Evolutionary conservation across 176 grass and related monocot species (phyloP).

Genomic region (Cenchrus purpureus): DNA sequence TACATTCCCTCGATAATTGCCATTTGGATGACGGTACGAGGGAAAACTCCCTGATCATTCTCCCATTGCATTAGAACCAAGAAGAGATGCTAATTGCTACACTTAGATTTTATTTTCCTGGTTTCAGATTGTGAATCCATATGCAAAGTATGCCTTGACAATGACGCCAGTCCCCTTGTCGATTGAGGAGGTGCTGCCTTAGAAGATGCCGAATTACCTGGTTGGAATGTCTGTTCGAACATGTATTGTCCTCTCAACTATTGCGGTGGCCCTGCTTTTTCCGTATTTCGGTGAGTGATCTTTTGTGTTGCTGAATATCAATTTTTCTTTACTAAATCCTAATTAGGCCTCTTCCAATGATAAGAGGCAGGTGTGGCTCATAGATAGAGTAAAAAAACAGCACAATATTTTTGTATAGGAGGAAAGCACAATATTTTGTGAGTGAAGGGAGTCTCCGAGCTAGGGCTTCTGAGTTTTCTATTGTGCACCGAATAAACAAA

Average conservation of each 20-base stretch:
- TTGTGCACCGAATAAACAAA: too few species aligned
- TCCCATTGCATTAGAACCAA: neutral
- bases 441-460: too few species aligned
- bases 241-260: slow-evolving; percentile 62
- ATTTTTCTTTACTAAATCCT: neutral
- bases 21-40: slow-evolving; percentile 78
- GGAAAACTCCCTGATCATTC: neutral
- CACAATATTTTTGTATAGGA: too few species aligned
- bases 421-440: too few species aligned
- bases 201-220: slow-evolving; percentile 48
- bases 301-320: neutral
- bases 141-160: slow-evolving; percentile 77
- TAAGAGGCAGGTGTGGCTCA: too few species aligned
- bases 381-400: too few species aligned
- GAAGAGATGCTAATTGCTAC: neutral
- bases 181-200: slow-evolving; percentile 70
- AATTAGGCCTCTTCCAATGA: too few species aligned
- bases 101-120: neutral
- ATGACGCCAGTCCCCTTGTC: slow-evolving; percentile 70
- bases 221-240: slow-evolving; percentile 64
- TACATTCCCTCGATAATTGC: slow-evolving; percentile 65
- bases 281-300: slow-evolving; percentile 67
- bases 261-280: slow-evolving; percentile 59
- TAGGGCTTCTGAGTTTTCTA: too few species aligned
- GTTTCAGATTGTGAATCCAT: slow-evolving; percentile 73